These are phyloP conservation scores for Gloeopeniophorella convolvens DNA, from an alignment of 768 basidiomycete species.

Conservation along the genomic window DNA sequence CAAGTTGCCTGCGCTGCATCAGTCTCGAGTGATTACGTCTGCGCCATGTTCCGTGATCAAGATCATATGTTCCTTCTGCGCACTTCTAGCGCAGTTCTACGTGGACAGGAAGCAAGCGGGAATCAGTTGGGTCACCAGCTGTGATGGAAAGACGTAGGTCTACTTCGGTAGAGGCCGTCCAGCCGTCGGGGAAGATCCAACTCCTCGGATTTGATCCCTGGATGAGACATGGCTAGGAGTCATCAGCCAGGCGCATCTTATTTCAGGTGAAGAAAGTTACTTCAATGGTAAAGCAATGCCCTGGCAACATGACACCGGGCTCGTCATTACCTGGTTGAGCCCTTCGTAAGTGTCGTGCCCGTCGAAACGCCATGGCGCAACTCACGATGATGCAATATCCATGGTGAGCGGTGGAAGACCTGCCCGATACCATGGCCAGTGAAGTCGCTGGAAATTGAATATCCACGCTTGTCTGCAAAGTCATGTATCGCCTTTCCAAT, in stretches of 20 bases:
- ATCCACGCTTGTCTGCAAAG: conserved; percentile 37
- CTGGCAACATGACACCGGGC: conserved; percentile 72
- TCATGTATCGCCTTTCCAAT: conserved; percentile 70
- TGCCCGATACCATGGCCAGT: conserved; percentile 85
- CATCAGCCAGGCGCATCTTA: background rate
- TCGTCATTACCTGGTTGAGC: conserved; percentile 81
- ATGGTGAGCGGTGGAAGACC: conserved; percentile 75
- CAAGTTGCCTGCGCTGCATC: too few species aligned
- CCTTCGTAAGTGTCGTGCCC: too few species aligned
- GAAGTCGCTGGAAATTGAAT: conserved; percentile 65
- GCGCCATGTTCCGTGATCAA: conserved; percentile 71
- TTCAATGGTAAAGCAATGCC: conserved; percentile 93
- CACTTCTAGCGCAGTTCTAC: conserved; percentile 74
- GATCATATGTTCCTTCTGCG: conserved; percentile 87
- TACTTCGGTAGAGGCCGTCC: conserved; percentile 89
- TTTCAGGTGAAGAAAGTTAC: conserved; percentile 31
- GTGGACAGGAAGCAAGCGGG: background rate
- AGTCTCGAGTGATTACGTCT: conserved; percentile 61
- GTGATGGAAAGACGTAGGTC: conserved; percentile 17
- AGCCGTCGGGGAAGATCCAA: conserved; percentile 86
- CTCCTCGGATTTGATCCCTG: conserved; percentile 63
- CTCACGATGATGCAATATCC: conserved; percentile 74
- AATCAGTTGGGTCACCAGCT: background rate
- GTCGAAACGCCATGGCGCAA: too few species aligned
- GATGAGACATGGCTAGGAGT: conserved; percentile 59